Base-by-base conservation (phyloP, 2,329 filamentous ascomycete species). In the Penicillium glabrum region DNA sequence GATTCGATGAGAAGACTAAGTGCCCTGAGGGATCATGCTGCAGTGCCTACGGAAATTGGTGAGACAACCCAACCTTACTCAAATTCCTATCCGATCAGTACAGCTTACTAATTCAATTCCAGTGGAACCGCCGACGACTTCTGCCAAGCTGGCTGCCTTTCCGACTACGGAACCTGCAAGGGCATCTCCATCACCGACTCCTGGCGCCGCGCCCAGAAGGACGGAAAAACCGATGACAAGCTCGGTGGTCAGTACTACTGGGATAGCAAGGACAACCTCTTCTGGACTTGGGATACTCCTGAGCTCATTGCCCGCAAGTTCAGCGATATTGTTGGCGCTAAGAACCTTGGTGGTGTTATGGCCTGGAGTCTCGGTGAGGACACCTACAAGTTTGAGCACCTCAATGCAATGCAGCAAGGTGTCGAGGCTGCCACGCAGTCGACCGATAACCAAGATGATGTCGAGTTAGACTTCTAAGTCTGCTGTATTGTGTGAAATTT, bases 351-450 rank as follows among this genome's bases (percentile, higher is more conserved):
- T 1, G 89, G 89, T 16, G 84, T 89, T 5, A 90, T 91, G 80
- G 88, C 88, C 0, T 91, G 88, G 89, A 88, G 86, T 21, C 67
- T 91, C 56, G 89, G 87, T 2, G 88, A 91, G 72, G 89, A 91
- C 66, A 76, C 70, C 10, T 66, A 71, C 27, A 63, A 75, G 27
- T 82, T 73, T 68, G 69, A 61, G 44, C 81, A 81, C 64, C 56
- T 84, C 10, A 67, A 71, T 56, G 74, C 75, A 4, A 77, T 82
- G 68, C 72, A 70, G 61, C 48, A 69, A 45, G 72, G 73, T 43
- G 57, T 72, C 8, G 24, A 51, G 48, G 29, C 47, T 16, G 29
- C 53, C 48, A 23, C 39, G 31, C 31, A 33, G 16, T 19, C 35
- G 1, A 21, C 46, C 3, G 29, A 19, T 16, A 19, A 33, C 16